Conservation (phyloP, 78 protist genomes). For the Cavenderia fasciculata region DNA sequence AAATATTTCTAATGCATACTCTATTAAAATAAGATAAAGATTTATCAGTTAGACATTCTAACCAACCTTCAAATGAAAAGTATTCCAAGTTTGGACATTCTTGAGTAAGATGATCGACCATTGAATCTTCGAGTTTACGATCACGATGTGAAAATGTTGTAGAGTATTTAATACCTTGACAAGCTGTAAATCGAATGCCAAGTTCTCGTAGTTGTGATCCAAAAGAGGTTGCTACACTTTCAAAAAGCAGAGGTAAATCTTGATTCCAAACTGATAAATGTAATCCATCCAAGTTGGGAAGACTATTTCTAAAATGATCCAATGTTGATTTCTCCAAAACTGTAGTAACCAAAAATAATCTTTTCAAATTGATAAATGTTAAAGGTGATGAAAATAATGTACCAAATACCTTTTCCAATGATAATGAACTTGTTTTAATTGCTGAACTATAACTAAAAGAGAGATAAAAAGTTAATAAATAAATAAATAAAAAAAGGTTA, state of each 20-base stretch:
- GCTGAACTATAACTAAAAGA: constrained; percentile 35
- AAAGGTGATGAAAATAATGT: constrained; percentile 14
- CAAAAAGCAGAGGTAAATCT: not conserved
- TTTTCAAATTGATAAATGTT: constrained; percentile 34
- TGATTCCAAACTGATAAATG: constrained; percentile 72
- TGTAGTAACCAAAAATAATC: constrained; percentile 43
- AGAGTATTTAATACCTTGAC: constrained; percentile 52
- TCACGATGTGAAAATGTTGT: constrained; percentile 64
- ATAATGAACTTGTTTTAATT: constrained; percentile 2
- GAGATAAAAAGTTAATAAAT: not conserved
- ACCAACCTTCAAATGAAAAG: constrained; percentile 75
- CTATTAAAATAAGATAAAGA: not conserved
- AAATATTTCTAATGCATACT: not conserved
- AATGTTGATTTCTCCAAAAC: constrained; percentile 4
- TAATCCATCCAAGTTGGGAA: constrained; percentile 31
- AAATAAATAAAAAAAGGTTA: not conserved
- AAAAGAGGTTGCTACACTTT: constrained; percentile 10
- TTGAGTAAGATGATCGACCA: constrained; percentile 12
- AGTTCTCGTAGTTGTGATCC: constrained; percentile 35
- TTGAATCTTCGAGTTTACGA: constrained; percentile 42
- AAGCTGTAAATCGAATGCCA: constrained; percentile 36
- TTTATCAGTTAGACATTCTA: not conserved
- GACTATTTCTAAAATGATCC: not conserved
- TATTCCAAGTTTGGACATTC: constrained; percentile 31
- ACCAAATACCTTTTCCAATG: constrained; percentile 16